Conservation (phyloP, 345 rosid genomes). For the Sisymbrium irio region DNA sequence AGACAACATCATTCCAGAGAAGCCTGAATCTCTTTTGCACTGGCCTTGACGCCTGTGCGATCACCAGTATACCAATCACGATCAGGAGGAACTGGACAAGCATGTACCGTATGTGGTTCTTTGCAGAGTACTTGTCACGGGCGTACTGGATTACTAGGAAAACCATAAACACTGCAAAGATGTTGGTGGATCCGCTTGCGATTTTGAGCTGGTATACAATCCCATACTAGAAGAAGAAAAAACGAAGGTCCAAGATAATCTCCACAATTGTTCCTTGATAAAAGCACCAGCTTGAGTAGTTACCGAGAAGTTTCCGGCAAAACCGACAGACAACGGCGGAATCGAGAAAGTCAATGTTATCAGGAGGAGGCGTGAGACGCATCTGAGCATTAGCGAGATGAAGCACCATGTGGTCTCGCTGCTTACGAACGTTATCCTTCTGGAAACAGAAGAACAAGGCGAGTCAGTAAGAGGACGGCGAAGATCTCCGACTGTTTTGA, state of each 20-base stretch:
- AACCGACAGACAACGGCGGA: conserved; percentile 64
- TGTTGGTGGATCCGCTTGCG: conserved; percentile 31
- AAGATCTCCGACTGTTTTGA: conserved; percentile 79
- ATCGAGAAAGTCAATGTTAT: conserved; percentile 80
- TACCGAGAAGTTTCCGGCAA: conserved; percentile 63
- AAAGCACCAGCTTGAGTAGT: conserved; percentile 87
- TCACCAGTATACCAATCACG: conserved; percentile 43
- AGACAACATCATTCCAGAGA: conserved; percentile 73
- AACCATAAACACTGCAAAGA: conserved; percentile 52
- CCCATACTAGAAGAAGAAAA: conserved; percentile 87
- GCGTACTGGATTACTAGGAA: conserved; percentile 60
- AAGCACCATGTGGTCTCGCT: conserved; percentile 88
- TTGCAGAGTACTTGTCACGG: conserved; percentile 67
- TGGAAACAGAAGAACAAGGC: conserved; percentile 91
- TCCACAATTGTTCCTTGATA: conserved; percentile 76
- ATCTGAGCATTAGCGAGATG: conserved; percentile 96
- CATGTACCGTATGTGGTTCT: conserved; percentile 67
- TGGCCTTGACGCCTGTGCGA: conserved; percentile 63
- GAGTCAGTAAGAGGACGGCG: conserved; percentile 86
- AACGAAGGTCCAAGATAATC: conserved; percentile 77
- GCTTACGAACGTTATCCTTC: conserved; percentile 76
- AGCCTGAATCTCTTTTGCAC: conserved; percentile 40
- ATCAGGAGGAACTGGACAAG: conserved; percentile 62
- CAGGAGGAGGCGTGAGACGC: conserved; percentile 94
- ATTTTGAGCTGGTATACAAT: conserved; percentile 71